Conservation (phyloP, 148 eudicot genomes). For the Camellia sinensis region DNA sequence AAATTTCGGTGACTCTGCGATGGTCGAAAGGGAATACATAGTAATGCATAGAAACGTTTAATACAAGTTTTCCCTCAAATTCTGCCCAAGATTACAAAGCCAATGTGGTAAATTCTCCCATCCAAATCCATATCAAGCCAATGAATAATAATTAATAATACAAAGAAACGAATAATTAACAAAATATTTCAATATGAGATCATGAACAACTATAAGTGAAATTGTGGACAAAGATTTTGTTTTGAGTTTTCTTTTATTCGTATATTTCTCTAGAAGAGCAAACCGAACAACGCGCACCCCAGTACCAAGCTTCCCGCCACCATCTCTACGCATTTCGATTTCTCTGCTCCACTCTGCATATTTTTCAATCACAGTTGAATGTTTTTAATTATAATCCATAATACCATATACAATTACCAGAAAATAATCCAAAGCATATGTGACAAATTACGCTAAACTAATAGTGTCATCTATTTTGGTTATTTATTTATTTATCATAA, state of each 20-base stretch:
- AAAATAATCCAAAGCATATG: background rate
- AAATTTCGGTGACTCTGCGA: too few relatives aligned
- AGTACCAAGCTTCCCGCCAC: constrained; percentile 52
- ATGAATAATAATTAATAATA: too few relatives aligned
- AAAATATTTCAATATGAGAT: too few relatives aligned
- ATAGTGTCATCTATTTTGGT: too few relatives aligned
- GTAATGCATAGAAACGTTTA: background rate
- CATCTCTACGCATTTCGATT: constrained; percentile 42
- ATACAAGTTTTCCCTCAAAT: background rate
- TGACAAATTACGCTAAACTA: too few relatives aligned
- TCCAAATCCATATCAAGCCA: too few relatives aligned
- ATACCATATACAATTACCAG: background rate
- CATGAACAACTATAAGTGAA: too few relatives aligned
- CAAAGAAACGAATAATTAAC: too few relatives aligned
- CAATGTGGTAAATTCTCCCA: background rate
- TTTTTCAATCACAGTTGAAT: background rate
- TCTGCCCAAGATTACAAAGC: background rate
- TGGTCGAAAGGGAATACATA: too few relatives aligned
- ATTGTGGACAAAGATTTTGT: background rate
- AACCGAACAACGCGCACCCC: constrained; percentile 46
- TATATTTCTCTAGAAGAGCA: constrained; percentile 25
- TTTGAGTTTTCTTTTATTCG: too few relatives aligned
- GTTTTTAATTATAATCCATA: background rate
- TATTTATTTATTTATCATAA: too few relatives aligned
- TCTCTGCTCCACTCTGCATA: constrained; percentile 72